Base-by-base conservation (phyloP, 108 stramenopile genomes). In the Cyclotella kingstonii region DNA sequence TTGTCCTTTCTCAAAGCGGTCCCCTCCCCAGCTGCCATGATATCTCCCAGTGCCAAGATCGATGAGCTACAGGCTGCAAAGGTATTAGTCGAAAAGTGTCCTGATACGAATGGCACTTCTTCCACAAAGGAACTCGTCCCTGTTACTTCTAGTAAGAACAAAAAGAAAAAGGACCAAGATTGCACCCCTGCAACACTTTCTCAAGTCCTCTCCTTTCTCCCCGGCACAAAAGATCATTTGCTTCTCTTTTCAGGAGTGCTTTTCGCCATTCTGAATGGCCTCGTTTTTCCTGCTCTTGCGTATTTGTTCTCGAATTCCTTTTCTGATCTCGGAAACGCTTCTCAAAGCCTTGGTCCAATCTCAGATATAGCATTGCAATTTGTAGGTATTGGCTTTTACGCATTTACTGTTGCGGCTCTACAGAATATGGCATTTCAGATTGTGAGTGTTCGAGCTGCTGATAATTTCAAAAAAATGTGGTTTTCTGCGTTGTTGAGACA, bases 401-500 rank as follows among this genome's bases (percentile, higher is more conserved):
- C 81, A n/a, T 65, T 89, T 19, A 66, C 63, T 1, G 44, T 66
- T 15, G 81, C 80, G 11, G 61, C 75, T 5, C 0, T 55, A 1
- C 77, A 78, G 57, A 73, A 70, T 21, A 56, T 56, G 14, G 79
- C 67, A 22, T 79, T 90, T 29, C 70, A 70, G 48, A 46, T 69
- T n/a, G 69, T 60, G 14, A 67, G 84, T 7, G 63, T 50, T 18
- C 72, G 56, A 29, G 64, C 60, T 5, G 55, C 81, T 1, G 65
- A 63, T 28, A 54, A 54, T 35, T 71, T 85, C 9, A 79, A 81
- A 10, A 49, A 72, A 28, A 35, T 68, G 22, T 87, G 85, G 85
- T 85, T 90, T 58, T 4, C 69, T 3, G 70, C 85, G 2, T 48
- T 90, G 55, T 60, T 90, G 44, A 53, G 79, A 12, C 85, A 90